Conservation (phyloP, 306 rosid species). For the Castanopsis chinensis region DNA sequence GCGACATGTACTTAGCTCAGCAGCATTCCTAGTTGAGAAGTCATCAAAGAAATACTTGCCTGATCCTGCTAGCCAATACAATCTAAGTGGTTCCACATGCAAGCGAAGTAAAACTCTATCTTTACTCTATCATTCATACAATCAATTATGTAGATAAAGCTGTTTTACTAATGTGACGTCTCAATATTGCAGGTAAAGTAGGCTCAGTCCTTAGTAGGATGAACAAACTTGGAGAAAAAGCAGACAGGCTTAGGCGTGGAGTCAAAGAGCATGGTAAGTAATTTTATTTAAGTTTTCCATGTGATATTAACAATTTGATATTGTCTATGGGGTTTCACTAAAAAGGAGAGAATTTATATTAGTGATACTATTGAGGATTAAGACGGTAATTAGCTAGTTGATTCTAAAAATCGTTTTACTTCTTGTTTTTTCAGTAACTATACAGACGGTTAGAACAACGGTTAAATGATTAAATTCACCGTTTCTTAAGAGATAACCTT, state of each 20-base stretch:
- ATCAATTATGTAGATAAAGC: background rate
- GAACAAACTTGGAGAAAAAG: constrained; percentile 36
- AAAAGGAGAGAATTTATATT: background rate
- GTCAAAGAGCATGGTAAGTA: constrained; percentile 45
- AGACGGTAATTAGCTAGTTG: background rate
- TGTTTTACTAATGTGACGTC: background rate
- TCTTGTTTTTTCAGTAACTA: no score
- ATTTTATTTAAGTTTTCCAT: background rate
- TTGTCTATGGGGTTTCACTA: no score
- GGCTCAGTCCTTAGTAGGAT: constrained; percentile 26
- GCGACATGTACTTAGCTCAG: constrained; percentile 29
- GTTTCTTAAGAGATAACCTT: no score
- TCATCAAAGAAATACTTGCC: constrained; percentile 36
- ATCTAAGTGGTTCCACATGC: constrained; percentile 14
- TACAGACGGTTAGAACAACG: no score
- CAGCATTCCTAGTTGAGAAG: constrained; percentile 21
- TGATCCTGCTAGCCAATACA: constrained; percentile 35
- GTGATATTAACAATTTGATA: no score
- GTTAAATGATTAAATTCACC: no score
- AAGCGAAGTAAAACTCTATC: constrained; percentile 36
- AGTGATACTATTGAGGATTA: background rate
- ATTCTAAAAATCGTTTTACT: no score
- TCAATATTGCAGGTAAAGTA: constrained; percentile 28
- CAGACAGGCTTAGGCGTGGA: constrained; percentile 30
- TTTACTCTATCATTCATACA: background rate